Conservation (phyloP, 108 stramenopile species). For the Conticribra guillardii region DNA sequence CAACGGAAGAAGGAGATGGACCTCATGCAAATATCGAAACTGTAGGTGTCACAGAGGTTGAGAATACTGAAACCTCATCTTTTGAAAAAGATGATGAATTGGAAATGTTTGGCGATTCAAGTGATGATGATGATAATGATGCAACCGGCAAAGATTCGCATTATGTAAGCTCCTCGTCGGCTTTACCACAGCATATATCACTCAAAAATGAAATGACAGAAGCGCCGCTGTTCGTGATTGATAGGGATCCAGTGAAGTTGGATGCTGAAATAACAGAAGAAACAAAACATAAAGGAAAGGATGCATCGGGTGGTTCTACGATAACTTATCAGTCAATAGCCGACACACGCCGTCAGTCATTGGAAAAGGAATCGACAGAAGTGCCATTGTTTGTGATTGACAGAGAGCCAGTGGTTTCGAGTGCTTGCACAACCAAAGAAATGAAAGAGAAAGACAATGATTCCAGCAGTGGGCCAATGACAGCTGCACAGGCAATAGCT, state of each 20-base stretch:
- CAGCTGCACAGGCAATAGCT: constrained; percentile 24
- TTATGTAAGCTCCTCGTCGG: background rate
- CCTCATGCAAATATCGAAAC: too few relatives aligned
- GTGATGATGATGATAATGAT: background rate
- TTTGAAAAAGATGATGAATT: background rate
- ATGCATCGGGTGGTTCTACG: background rate
- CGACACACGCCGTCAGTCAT: constrained; percentile 3
- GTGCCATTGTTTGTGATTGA: background rate
- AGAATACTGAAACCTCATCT: background rate
- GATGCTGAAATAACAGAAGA: background rate
- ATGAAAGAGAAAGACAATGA: background rate
- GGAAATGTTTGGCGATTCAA: background rate
- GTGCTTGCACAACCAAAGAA: background rate
- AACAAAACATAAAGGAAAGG: background rate
- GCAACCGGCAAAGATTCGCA: background rate
- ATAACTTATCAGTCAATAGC: constrained; percentile 21
- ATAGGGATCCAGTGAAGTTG: background rate
- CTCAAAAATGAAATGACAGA: constrained; percentile 1
- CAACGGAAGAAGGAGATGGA: too few relatives aligned
- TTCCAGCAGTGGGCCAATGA: constrained; percentile 7
- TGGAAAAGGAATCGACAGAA: constrained; percentile 2
- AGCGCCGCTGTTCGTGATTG: background rate
- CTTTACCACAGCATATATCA: background rate
- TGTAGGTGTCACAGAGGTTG: background rate
- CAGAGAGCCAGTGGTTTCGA: background rate